Evolutionary conservation across 2,329 filamentous ascomycete genomes (phyloP), one percentile per base, ranked within the genome.

Genomic region (Plectosphaerella plurivora): DNA sequence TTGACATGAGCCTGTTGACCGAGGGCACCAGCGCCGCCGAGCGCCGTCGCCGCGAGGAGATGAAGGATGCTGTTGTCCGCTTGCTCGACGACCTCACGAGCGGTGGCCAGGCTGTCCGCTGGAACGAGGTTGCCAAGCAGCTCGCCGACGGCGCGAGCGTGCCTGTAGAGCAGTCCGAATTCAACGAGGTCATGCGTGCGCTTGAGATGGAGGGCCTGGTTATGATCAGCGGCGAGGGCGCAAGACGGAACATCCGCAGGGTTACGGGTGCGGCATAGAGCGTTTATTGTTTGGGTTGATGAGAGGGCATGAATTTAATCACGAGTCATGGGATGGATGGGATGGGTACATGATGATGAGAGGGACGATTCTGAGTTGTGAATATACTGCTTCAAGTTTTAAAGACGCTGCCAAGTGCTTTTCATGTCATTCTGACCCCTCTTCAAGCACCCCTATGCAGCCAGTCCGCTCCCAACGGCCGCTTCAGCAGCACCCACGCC

Each of bases 1-100:
- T 99, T 63, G 94, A 99, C 67, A 97, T 99, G 94, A 88, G 89
- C 52, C 76, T 99, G 47, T 77, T 99, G 57, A 97, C 92, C 0
- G 94, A 97, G 65, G 94, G 94, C n/a, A 95, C 90, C 2, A 91
- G 88, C 61, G 86, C 91, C 1, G 85, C 85, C n/a, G 94, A 97
- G 68, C 79, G 94, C 49, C 86, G 89, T 65, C 78, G 90, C 58
- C 88, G 86, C 65, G 85, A 88, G 39, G 92, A 97, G 67, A 74
- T 99, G 63, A 96, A 95, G 77, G 83, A 81, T 52, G 91, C 88
- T 0, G 77, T 96, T 1, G 67, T 96, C 35, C 75, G 73, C 35
- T 74, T 91, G 18, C 70, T 99, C 12, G 93, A 97, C 65, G 91
- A 96, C 61, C 80, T 96, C 72, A 86, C 87, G 4, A 77, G 84